Evolutionary conservation across 1,284 basidiomycete species (phyloP).

Genomic region (Tetrapyrgos nigripes): DNA sequence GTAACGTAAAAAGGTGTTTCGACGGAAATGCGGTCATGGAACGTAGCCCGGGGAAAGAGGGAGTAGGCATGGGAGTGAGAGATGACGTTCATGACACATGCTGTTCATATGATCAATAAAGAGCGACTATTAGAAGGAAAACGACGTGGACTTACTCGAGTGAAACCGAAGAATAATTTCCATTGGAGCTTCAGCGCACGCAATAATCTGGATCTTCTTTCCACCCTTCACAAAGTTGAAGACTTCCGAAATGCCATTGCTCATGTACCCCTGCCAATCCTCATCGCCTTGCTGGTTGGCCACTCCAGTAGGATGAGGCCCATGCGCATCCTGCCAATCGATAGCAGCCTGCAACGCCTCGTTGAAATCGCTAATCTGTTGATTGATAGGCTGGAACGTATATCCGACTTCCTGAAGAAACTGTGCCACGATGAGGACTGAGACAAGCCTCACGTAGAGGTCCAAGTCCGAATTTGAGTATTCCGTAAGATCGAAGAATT

Average conservation of each 20-base stretch:
- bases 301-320: background rate
- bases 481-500: slow-evolving; percentile 6
- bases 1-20: slow-evolving; percentile 3
- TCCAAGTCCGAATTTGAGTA: slow-evolving; percentile 10
- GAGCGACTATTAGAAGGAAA: background rate
- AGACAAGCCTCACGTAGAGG: slow-evolving; percentile 1
- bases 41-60: slow-evolving; percentile 21
- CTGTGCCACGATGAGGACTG: background rate
- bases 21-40: slow-evolving; percentile 7
- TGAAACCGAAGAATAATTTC: slow-evolving; percentile 48
- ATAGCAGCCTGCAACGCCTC: background rate
- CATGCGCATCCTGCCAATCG: background rate
- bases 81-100: slow-evolving; percentile 51
- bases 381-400: background rate
- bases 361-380: background rate
- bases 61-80: slow-evolving; percentile 18
- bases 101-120: slow-evolving; percentile 26
- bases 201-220: slow-evolving; percentile 44
- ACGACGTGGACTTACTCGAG: slow-evolving; percentile 42
- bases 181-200: slow-evolving; percentile 31
- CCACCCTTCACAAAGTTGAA: slow-evolving; percentile 27
- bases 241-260: slow-evolving; percentile 23
- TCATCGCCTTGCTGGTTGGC: background rate
- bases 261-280: slow-evolving; percentile 13
- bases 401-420: slow-evolving; percentile 1